Percentiles rank a stretch among this genome's conserved stretches.
Conservation (phyloP, 306 rosid species). For the Oemleria cerasiformis region DNA sequence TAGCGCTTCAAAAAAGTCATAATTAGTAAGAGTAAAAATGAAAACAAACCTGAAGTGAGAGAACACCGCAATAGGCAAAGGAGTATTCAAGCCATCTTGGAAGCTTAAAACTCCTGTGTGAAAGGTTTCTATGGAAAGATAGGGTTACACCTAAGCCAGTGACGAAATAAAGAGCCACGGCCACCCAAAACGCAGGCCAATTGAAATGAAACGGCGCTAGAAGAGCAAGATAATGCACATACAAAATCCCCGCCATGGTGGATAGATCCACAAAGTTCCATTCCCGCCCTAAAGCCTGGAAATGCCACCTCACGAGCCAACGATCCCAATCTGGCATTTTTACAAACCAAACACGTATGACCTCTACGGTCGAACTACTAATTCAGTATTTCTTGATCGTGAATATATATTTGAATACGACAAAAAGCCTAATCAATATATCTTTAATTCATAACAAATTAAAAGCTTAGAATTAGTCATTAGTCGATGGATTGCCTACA, state of each 20-base stretch:
- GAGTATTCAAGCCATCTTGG: slow-evolving; percentile 84
- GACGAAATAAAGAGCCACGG: slow-evolving; percentile 49
- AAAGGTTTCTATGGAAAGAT: slow-evolving; percentile 68
- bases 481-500: too few species aligned
- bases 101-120: slow-evolving; percentile 41
- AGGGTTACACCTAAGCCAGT: slow-evolving; percentile 78
- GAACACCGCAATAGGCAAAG: slow-evolving; percentile 76
- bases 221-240: slow-evolving; percentile 54
- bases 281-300: slow-evolving; percentile 49
- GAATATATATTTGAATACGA: too few species aligned
- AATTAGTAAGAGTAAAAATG: too few species aligned
- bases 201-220: slow-evolving; percentile 73
- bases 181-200: slow-evolving; percentile 63
- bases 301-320: not conserved
- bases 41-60: slow-evolving; percentile 65
- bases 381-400: too few species aligned
- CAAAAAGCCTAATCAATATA: too few species aligned
- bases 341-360: too few species aligned
- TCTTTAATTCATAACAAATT: too few species aligned
- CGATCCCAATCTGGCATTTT: not conserved
- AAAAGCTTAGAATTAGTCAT: too few species aligned
- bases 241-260: slow-evolving; percentile 48
- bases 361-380: too few species aligned
- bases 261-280: slow-evolving; percentile 64
- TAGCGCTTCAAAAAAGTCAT: too few species aligned